Base-by-base conservation (phyloP, 371 early-diverging fungal species). In the Actinomortierella ambigua region DNA sequence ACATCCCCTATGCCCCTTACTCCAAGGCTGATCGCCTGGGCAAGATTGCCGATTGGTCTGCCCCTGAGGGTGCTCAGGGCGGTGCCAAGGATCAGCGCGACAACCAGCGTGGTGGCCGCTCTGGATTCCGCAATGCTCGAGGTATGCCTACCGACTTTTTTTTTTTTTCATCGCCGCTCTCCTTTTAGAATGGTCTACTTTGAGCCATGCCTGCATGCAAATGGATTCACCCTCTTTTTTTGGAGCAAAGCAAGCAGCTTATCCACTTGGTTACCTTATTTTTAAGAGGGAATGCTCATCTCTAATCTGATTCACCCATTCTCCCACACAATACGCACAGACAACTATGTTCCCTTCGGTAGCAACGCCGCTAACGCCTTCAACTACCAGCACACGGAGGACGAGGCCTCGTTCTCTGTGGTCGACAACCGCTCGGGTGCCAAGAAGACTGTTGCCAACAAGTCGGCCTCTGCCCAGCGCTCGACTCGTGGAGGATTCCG, bases 1-100 rank as follows among this genome's bases (percentile, higher is more conserved):
- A 92, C 65, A 92, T 98, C 65, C 99, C 99, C 15, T 98, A 94
- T 80, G 91, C 95, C 28, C 97, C 96, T 46, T 98, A 89, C 86
- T 92, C 93, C 59, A 97, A 97, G 83, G 86, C 90, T 41, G 99
- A 98, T 79, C 93, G 94, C 67, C 82, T 98, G 13, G 96, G 95
- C 53, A 90, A 92, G 69, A 89, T 93, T 42, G 97, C 98, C 60
- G 95, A 97, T 82, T 97, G 97, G 96, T 88, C 89, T 55, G 78
- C 83, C 18, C 84, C 84, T 56, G 86, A 86, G 64, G 83, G 81
- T 24, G 34, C 76, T 27, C 79, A 80, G 55, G 68, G 79, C 47
- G 34, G 34, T 34, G 34, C 34, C 34, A 90, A 89, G 63, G 88
- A 81, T 57, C 76, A 84, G 63, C 83, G 85, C 65, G 89, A 85